phyloP scores from a whole-genome alignment of 768 basidiomycete genomes.

The Leucogyrophana mollusca region DNA sequence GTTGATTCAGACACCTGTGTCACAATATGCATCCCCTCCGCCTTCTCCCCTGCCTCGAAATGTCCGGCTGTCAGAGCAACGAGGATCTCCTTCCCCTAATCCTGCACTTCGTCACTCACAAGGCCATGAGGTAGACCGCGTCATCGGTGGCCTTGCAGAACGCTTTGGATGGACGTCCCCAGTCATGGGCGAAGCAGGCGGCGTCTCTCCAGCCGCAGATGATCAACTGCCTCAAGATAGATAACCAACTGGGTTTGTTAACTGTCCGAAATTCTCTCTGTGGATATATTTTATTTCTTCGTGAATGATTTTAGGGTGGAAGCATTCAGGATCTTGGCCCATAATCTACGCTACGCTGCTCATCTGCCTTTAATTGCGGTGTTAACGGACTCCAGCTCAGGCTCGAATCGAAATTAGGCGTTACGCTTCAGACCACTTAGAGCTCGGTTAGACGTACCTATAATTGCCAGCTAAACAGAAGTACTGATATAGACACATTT shows the following conservation, averaged over 20 bases:
- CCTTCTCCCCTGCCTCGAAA: not conserved
- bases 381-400: too few species aligned
- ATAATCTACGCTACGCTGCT: too few species aligned
- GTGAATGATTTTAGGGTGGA: not conserved
- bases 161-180: slow-evolving; percentile 7
- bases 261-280: not conserved
- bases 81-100: not conserved
- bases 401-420: too few species aligned
- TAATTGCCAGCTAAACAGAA: too few species aligned
- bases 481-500: too few species aligned
- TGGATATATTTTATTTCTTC: not conserved
- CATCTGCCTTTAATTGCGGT: too few species aligned
- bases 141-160: slow-evolving; percentile 6
- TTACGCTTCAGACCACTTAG: too few species aligned
- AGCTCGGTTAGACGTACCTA: too few species aligned
- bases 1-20: not conserved
- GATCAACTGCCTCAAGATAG: not conserved
- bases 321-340: too few species aligned
- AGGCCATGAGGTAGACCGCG: not conserved
- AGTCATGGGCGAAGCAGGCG: not conserved
- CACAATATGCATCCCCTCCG: not conserved
- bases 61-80: not conserved
- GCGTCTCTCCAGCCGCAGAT: not conserved
- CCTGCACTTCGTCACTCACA: not conserved
- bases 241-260: too few species aligned